phyloP scores from a whole-genome alignment of 169 alveolate species.

The Perkinsus chesapeaki region DNA sequence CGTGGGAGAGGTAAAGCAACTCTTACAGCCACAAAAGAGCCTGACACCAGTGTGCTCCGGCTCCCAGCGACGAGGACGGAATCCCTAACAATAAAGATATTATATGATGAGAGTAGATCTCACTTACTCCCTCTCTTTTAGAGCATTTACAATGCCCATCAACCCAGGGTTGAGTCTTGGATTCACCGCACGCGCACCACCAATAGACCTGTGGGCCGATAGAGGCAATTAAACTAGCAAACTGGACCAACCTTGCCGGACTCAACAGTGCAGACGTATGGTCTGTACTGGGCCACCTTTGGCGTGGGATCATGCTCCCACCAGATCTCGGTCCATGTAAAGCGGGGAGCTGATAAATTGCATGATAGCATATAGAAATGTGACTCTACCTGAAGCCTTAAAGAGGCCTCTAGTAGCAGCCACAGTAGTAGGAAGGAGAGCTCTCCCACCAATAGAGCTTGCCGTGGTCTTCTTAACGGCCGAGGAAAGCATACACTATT shows the following conservation, averaged over 20 bases:
- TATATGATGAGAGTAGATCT: background rate
- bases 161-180: conserved; percentile 34
- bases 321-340: background rate
- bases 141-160: conserved; percentile 15
- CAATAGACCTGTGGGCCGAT: conserved; percentile 23
- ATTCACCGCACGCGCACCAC: conserved; percentile 36
- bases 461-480: background rate
- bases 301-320: background rate
- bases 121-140: background rate
- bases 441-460: too few relatives aligned
- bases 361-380: too few relatives aligned
- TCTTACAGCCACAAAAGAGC: background rate
- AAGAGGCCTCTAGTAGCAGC: background rate
- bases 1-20: background rate
- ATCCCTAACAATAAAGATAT: background rate
- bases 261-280: background rate
- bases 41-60: background rate
- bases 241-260: background rate
- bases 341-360: background rate
- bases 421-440: background rate
- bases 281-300: background rate
- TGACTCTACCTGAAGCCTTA: background rate
- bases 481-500: background rate
- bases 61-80: background rate
- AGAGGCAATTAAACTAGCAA: background rate